Percentiles rank a stretch among this genome's conserved stretches.
These are phyloP conservation scores for Ajuga chamaepitys DNA, from an alignment of 257 asterid genomes.

Conservation along the genomic window DNA sequence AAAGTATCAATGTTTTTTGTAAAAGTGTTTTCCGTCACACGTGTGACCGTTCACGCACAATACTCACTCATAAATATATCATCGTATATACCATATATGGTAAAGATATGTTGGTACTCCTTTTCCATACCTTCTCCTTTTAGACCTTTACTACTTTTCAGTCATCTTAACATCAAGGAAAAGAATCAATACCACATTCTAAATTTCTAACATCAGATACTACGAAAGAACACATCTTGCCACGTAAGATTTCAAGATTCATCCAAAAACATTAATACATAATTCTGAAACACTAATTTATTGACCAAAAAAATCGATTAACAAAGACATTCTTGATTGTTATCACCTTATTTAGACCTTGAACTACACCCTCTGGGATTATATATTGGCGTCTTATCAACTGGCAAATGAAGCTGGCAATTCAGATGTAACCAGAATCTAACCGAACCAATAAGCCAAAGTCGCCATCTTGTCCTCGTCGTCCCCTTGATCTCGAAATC, in stretches of 20 bases:
- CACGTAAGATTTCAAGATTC: neutral
- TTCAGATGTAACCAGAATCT: slow-evolving; percentile 57
- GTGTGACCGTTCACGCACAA: too few species aligned
- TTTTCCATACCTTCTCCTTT: too few species aligned
- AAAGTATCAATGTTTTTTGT: too few species aligned
- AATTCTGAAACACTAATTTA: neutral
- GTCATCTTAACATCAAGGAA: neutral
- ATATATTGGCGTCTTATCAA: slow-evolving; percentile 24
- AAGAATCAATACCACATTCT: neutral
- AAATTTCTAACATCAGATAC: neutral
- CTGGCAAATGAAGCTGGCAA: slow-evolving; percentile 48
- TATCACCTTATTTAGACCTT: slow-evolving; percentile 19
- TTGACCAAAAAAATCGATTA: slow-evolving; percentile 2
- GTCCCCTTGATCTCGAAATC: slow-evolving; percentile 47
- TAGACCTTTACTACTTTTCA: neutral
- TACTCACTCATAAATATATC: too few species aligned
- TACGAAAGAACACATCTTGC: neutral
- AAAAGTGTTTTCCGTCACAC: too few species aligned
- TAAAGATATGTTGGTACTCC: too few species aligned
- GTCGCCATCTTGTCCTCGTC: slow-evolving; percentile 63
- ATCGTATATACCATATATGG: too few species aligned
- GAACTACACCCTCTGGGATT: slow-evolving; percentile 52
- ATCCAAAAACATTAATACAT: neutral
- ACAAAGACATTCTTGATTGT: neutral
- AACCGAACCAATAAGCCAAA: slow-evolving; percentile 61